Conservation (phyloP, 768 basidiomycete genomes). For the Hemileccinum impolitum region DNA sequence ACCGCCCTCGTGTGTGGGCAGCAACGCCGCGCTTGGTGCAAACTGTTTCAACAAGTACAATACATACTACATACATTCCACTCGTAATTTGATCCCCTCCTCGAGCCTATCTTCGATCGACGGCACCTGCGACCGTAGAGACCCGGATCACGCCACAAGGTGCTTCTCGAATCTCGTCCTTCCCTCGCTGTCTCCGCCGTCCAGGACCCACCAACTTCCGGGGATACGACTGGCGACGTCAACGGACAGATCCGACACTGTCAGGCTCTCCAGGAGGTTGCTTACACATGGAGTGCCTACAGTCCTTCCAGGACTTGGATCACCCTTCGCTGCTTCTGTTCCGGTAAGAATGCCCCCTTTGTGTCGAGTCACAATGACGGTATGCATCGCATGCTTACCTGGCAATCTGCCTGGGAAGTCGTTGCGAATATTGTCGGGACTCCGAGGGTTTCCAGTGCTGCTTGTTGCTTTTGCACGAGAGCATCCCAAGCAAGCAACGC, state of each 20-base stretch:
- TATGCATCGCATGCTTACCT: conserved; percentile 42
- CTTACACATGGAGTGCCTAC: conserved; percentile 11
- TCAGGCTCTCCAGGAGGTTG: too few species aligned
- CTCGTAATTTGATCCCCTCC: too few species aligned
- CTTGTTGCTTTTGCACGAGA: conserved; percentile 68
- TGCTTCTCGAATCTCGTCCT: background rate
- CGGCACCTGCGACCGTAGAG: conserved; percentile 1
- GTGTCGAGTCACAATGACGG: background rate
- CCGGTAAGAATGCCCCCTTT: background rate
- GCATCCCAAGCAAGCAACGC: conserved; percentile 75
- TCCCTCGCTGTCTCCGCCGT: too few species aligned
- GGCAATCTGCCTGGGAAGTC: conserved; percentile 42
- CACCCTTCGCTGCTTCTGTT: conserved; percentile 67
- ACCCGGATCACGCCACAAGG: conserved; percentile 12
- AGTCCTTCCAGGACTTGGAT: conserved; percentile 62
- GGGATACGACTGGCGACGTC: too few species aligned
- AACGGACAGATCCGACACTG: too few species aligned
- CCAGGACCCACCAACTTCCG: too few species aligned
- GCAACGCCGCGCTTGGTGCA: too few species aligned
- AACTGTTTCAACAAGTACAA: too few species aligned
- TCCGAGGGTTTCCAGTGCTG: conserved; percentile 50
- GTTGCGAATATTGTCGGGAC: conserved; percentile 75
- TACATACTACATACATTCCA: too few species aligned
- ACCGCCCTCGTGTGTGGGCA: too few species aligned
- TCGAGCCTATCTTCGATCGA: conserved; percentile 5